Evolutionary conservation across 2,329 filamentous ascomycete genomes (phyloP).

Genomic region (Aspergillus intermedius): DNA sequence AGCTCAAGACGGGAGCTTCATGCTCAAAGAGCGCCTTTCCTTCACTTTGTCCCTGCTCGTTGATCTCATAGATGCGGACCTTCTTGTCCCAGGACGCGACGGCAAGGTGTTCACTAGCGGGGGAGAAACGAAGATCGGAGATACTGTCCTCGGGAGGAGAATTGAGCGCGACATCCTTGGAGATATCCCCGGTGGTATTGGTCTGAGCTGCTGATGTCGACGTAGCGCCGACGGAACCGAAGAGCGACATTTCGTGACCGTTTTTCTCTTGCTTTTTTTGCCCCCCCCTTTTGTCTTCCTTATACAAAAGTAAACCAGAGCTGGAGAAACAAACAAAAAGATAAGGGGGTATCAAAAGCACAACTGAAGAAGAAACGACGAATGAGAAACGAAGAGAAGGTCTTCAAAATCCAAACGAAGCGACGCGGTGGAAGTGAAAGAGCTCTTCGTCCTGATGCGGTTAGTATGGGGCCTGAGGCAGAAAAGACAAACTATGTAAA

Average conservation of each 20-base stretch:
- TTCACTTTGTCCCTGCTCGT: constrained; percentile 66
- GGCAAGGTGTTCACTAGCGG: constrained; percentile 71
- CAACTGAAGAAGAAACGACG: constrained; percentile 1
- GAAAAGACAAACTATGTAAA: not conserved
- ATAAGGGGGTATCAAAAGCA: not conserved
- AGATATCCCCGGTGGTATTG: constrained; percentile 82
- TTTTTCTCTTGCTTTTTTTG: constrained; percentile 9
- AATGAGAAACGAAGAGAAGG: not conserved
- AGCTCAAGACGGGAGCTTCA: constrained; percentile 74
- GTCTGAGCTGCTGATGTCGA: constrained; percentile 46
- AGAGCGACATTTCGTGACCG: constrained; percentile 40
- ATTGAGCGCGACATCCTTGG: constrained; percentile 73
- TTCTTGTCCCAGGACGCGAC: constrained; percentile 97
- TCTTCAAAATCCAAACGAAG: not conserved
- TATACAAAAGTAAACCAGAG: not conserved
- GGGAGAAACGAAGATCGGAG: constrained; percentile 78
- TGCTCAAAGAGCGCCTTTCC: constrained; percentile 83
- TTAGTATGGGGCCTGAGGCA: not conserved
- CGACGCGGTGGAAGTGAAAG: not conserved
- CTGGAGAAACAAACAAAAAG: not conserved
- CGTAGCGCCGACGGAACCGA: constrained; percentile 46
- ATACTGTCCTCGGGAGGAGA: constrained; percentile 83
- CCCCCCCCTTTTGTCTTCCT: not conserved
- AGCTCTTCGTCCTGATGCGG: not conserved
- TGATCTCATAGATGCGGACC: constrained; percentile 92